These are phyloP conservation scores for Phalaenopsis equestris DNA, from an alignment of 106 monocot species.

Conservation along the genomic window DNA sequence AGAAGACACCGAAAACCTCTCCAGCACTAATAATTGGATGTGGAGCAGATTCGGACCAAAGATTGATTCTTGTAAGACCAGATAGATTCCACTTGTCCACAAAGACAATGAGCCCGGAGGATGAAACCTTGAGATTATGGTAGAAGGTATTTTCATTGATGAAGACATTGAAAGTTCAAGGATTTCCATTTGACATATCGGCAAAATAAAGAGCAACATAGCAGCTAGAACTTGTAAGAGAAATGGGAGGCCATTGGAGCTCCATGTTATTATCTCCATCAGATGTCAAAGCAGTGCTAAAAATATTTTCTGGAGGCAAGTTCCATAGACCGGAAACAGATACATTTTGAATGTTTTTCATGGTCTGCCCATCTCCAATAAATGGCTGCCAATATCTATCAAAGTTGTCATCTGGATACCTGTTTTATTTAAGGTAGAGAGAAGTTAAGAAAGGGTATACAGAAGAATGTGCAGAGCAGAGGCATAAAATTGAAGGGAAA, in stretches of 20 bases:
- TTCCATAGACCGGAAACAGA: slow-evolving; percentile 73
- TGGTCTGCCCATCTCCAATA: slow-evolving; percentile 11
- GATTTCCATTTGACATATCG: slow-evolving; percentile 31
- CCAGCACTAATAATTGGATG: slow-evolving; percentile 82
- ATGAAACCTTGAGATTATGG: slow-evolving; percentile 30
- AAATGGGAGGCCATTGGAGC: slow-evolving; percentile 69
- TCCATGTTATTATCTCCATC: slow-evolving; percentile 30
- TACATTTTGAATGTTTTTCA: slow-evolving; percentile 29
- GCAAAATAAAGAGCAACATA: slow-evolving; percentile 92
- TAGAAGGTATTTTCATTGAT: slow-evolving; percentile 67
- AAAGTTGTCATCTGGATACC: slow-evolving; percentile 86
- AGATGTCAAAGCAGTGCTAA: slow-evolving; percentile 49
- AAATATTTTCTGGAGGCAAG: slow-evolving; percentile 61
- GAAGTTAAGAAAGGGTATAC: neutral
- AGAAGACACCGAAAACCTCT: slow-evolving; percentile 64
- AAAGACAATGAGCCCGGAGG: slow-evolving; percentile 57
- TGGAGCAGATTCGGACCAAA: slow-evolving; percentile 29
- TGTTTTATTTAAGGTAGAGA: slow-evolving; percentile 13
- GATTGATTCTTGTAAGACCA: slow-evolving; percentile 47
- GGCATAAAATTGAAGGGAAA: neutral
- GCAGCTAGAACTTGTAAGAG: slow-evolving; percentile 60
- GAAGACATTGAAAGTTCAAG: slow-evolving; percentile 42
- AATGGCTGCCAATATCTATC: slow-evolving; percentile 82
- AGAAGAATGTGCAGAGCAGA: neutral
- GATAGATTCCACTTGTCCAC: slow-evolving; percentile 63